Base-by-base conservation (phyloP, 2,329 filamentous ascomycete genomes). In the Paracoccidioides brasiliensis region DNA sequence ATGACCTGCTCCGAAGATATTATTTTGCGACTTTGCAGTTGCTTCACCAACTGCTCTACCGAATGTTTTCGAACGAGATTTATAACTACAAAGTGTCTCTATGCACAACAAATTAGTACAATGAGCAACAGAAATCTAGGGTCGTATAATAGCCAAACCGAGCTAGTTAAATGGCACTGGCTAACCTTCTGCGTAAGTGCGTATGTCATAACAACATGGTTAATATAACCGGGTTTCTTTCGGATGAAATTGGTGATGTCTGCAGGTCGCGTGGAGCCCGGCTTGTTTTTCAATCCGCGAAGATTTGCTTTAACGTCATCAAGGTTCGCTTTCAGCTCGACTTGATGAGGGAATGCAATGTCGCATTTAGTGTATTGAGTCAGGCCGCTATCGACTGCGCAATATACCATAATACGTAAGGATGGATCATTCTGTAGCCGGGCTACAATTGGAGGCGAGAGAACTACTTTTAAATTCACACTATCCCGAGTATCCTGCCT, bases 251-350 rank as follows among this genome's bases (percentile, higher is more conserved):
- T 76, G 6, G 93, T 98, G 59, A 98, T 86, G 71, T 98, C 93
- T 49, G 88, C 90, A 6, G 93, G 93, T 64, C 89, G 84, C 43
- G 93, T 98, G 46, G 93, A 94, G 28, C 93, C 93, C 5, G 91
- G 88, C 69, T 93, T 95, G 69, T 95, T 96, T 72, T 98, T 98
- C 59, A 98, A 72, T 4, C 93, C 93, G 62, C 93, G 86, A 62
- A 95, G 78, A 68, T 97, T 98, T n/a, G 86, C 85, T 70, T 91
- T 93, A 62, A 96, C 80, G 56, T 96, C 89, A 38, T 86, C 86
- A 8, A 83, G 80, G 63, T 98, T 98, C 55, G 95, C 82, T 67
- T 90, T 91, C 56, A 98, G 79, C 68, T 98, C 93, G 37, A 93
- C 86, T 71, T 96, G 90, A 63, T 91, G 83, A 1, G 93, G 93